phyloP scores from a whole-genome alignment of 2,329 filamentous ascomycete genomes.

The Diaporthe citri region DNA sequence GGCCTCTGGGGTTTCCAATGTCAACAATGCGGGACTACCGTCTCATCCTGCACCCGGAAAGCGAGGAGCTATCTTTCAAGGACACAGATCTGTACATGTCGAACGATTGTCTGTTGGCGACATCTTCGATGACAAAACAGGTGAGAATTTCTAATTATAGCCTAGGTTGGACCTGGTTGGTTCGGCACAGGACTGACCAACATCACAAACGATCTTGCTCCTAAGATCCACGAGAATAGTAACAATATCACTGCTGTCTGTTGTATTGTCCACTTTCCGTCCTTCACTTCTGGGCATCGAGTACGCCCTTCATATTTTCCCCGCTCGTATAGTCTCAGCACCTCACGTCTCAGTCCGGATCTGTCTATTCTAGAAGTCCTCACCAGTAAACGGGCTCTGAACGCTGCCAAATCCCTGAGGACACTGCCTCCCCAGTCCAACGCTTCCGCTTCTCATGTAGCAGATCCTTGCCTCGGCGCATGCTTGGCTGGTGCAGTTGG shows the following conservation, averaged over 20 bases:
- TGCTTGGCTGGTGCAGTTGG: slow-evolving; percentile 63
- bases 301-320: background rate
- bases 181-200: background rate
- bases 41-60: background rate
- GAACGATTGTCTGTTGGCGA: background rate
- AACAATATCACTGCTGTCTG: background rate
- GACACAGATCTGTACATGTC: background rate
- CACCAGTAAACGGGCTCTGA: slow-evolving; percentile 52
- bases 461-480: slow-evolving; percentile 69
- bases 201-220: background rate
- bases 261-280: background rate
- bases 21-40: background rate
- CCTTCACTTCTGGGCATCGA: too few species aligned
- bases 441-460: slow-evolving; percentile 70
- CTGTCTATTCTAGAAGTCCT: slow-evolving; percentile 46
- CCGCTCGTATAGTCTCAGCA: background rate
- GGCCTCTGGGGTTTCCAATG: background rate
- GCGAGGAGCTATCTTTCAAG: background rate
- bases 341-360: background rate
- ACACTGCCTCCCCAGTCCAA: slow-evolving; percentile 63
- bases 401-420: slow-evolving; percentile 61
- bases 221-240: background rate
- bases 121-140: background rate
- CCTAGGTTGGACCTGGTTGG: background rate
- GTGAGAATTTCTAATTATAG: background rate